These are phyloP conservation scores for Parmelia sp. DNA, from an alignment of 495 filamentous ascomycete species.

Conservation along the genomic window DNA sequence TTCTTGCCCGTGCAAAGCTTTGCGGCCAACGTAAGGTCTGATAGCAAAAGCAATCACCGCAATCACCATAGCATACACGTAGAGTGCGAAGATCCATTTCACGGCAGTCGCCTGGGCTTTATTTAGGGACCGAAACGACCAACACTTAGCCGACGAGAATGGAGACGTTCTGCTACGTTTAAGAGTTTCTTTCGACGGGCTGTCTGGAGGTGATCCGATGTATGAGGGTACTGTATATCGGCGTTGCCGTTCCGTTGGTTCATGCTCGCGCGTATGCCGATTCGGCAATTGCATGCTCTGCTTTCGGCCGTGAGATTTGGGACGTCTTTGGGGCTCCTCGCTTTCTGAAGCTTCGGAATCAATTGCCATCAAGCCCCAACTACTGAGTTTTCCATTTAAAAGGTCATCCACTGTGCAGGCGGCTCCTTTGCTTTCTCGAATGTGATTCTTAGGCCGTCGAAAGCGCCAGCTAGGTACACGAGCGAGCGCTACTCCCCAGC, in stretches of 20 bases:
- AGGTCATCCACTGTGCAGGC: slow-evolving; percentile 47
- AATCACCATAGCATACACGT: slow-evolving; percentile 62
- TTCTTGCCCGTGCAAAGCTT: slow-evolving; percentile 65
- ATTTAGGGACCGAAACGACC: slow-evolving; percentile 67
- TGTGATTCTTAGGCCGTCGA: slow-evolving; percentile 28
- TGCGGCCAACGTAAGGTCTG: slow-evolving; percentile 56
- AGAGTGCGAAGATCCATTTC: slow-evolving; percentile 77
- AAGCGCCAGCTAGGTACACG: slow-evolving; percentile 90
- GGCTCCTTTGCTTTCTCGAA: slow-evolving; percentile 36
- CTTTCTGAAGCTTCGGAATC: slow-evolving; percentile 43
- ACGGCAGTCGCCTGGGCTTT: slow-evolving; percentile 64
- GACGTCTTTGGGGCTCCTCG: slow-evolving; percentile 27
- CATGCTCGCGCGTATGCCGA: background rate
- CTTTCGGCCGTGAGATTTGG: background rate
- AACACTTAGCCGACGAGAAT: slow-evolving; percentile 1
- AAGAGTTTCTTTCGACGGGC: background rate
- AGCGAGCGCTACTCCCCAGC: slow-evolving; percentile 78
- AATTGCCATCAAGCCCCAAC: slow-evolving; percentile 33
- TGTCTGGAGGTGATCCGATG: slow-evolving; percentile 6
- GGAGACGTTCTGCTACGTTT: slow-evolving; percentile 3
- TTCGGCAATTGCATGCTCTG: background rate
- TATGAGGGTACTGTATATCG: slow-evolving; percentile 26
- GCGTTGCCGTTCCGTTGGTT: slow-evolving; percentile 16
- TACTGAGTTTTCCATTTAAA: slow-evolving; percentile 41
- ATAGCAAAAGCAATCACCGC: slow-evolving; percentile 63